Evolutionary conservation across 345 rosid genomes (phyloP).

Genomic region (Populus simonii): DNA sequence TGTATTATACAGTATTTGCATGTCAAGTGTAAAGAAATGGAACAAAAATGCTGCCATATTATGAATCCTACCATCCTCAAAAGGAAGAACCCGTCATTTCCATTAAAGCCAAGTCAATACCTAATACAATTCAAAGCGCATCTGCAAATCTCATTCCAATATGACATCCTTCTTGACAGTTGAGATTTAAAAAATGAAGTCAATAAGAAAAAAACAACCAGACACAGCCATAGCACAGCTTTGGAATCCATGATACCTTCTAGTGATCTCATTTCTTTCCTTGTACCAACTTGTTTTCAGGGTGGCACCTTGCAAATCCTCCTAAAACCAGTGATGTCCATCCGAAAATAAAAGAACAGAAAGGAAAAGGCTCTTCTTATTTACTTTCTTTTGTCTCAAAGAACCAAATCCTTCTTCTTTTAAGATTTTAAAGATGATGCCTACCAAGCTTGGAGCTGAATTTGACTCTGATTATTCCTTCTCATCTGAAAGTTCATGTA

Average conservation of each 20-base stretch:
- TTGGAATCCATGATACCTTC: neutral
- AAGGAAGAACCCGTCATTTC: neutral
- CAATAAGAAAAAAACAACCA: neutral
- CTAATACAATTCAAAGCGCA: neutral
- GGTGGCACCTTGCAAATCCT: neutral
- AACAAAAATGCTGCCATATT: neutral
- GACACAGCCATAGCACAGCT: neutral
- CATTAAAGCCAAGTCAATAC: neutral
- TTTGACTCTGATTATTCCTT: conserved; percentile 5
- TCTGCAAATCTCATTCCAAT: neutral
- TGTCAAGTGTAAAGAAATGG: neutral
- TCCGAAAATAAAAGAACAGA: neutral
- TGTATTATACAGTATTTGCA: neutral
- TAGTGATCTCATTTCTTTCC: neutral
- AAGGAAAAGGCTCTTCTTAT: neutral
- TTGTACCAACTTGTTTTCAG: neutral
- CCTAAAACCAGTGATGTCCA: neutral
- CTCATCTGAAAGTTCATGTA: neutral
- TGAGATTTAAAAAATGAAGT: neutral
- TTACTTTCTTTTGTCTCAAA: neutral
- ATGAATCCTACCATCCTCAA: neutral
- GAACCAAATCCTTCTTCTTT: neutral
- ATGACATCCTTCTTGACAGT: neutral
- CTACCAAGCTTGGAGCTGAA: conserved; percentile 1
- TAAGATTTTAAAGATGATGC: neutral